Base-by-base conservation (phyloP, 2,329 filamentous ascomycete genomes). In the Paramyrothecium sp. region DNA sequence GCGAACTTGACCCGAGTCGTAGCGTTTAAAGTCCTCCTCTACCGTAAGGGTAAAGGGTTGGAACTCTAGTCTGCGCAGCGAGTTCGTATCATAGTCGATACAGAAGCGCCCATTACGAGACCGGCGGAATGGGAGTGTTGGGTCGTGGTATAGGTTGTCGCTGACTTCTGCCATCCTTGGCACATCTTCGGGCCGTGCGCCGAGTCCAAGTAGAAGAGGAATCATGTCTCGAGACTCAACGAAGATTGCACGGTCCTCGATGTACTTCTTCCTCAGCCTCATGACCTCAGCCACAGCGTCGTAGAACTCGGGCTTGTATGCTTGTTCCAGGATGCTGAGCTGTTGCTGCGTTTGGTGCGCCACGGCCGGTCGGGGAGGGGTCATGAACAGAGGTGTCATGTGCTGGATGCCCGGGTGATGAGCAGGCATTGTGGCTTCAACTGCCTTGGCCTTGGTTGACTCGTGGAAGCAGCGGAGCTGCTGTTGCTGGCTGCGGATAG, bases 21-120 rank as follows among this genome's bases (percentile, higher is more conserved):
- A 63, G 19, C 69, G 67, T 52, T 66, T 65, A 51, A 67, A 71
- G 61, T 70, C 67, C 54, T 71, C 68, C 12, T 64, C 66, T 2
- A 57, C 60, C 2, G 67, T 63, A 12, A 71, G 56, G 30, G 59
- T 55, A 58, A 67, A 70, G 5, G 68, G 68, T 57, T 70, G 68
- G 58, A 64, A 65, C 57, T 70, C 66, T 17, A 69, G 64, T 1
- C 68, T 64, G n/a, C 65, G 61, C 19, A 71, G 50, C 8, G 54
- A 55, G n/a, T 58, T 47, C n/a, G 60, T 62, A 34, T 63, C 63
- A 48, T 62, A 62, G 55, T 71, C 68, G 41, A 68, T 61, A 56
- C 57, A 65, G 54, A 68, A 69, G 30, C 66, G 63, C 34, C 65
- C 65, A 56, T 65, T 69, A 47, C 59, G 60, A 7, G 61, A 52